Conservation (phyloP, 1,139 yeast species). For the Saccharomyces hybrid region DNA sequence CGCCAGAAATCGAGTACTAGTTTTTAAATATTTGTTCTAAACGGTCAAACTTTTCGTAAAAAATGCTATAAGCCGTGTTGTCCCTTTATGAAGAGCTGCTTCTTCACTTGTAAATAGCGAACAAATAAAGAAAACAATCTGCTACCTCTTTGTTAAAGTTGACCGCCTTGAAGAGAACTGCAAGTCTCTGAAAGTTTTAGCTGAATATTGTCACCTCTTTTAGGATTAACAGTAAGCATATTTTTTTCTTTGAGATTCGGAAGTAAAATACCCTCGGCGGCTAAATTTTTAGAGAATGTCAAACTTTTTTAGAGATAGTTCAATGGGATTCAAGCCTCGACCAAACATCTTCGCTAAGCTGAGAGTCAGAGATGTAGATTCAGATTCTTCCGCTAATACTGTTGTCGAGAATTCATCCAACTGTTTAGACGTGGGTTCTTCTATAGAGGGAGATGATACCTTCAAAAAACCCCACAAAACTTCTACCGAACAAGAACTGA, state of each 20-base stretch:
- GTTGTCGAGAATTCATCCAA: conserved; percentile 10
- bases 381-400: conserved; percentile 4
- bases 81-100: neutral
- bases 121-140: neutral
- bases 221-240: neutral
- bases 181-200: neutral
- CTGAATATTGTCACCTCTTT: neutral
- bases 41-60: neutral
- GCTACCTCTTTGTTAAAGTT: neutral
- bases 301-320: conserved; percentile 28
- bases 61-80: neutral
- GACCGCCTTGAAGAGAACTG: neutral
- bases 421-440: conserved; percentile 13
- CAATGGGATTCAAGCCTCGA: conserved; percentile 28
- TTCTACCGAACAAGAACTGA: neutral
- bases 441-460: conserved; percentile 8
- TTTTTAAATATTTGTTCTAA: neutral
- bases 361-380: conserved; percentile 15
- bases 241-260: neutral
- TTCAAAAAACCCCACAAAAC: neutral
- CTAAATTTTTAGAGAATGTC: conserved; percentile 32
- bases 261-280: neutral
- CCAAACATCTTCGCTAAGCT: conserved; percentile 28
- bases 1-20: neutral
- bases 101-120: neutral